Conservation (phyloP, 2,329 filamentous ascomycete species). For the Alternaria dauci region DNA sequence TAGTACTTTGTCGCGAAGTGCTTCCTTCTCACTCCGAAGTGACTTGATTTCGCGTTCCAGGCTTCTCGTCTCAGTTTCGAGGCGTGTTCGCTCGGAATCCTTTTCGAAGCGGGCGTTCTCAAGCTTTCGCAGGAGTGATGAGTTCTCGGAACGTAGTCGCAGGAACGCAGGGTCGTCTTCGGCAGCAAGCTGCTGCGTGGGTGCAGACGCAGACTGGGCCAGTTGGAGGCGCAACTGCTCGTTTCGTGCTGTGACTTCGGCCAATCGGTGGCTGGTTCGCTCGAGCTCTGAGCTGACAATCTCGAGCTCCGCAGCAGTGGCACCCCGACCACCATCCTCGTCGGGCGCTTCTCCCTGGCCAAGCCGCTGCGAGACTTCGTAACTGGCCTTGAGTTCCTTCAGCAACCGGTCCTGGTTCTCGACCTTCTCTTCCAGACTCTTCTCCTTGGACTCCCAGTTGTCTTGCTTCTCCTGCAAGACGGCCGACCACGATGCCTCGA, state of each 20-base stretch:
- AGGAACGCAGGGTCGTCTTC: constrained; percentile 92
- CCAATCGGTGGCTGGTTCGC: constrained; percentile 83
- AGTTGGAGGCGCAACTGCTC: constrained; percentile 91
- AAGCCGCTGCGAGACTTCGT: constrained; percentile 92
- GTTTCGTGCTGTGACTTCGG: constrained; percentile 91
- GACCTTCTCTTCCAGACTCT: constrained; percentile 87
- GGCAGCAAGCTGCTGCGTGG: constrained; percentile 66
- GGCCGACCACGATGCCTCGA: constrained; percentile 88
- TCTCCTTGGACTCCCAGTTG: constrained; percentile 96
- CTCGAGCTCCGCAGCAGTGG: constrained; percentile 89
- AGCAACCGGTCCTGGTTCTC: constrained; percentile 92
- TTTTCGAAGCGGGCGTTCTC: constrained; percentile 85
- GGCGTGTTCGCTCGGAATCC: constrained; percentile 78
- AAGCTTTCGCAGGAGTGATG: constrained; percentile 85
- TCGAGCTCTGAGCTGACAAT: constrained; percentile 93
- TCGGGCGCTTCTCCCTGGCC: constrained; percentile 74
- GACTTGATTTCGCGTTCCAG: constrained; percentile 79
- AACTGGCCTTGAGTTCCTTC: constrained; percentile 95
- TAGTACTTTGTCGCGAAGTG: constrained; percentile 79
- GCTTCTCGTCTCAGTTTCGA: constrained; percentile 78
- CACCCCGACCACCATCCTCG: constrained; percentile 65
- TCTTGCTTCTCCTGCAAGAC: constrained; percentile 92
- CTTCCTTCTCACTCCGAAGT: constrained; percentile 81
- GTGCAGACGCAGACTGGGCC: constrained; percentile 84
- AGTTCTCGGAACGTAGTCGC: constrained; percentile 91